Percentiles rank a stretch among this genome's conserved stretches.
Conservation (phyloP, 768 basidiomycete species). For the Melanogaster broomeanus region DNA sequence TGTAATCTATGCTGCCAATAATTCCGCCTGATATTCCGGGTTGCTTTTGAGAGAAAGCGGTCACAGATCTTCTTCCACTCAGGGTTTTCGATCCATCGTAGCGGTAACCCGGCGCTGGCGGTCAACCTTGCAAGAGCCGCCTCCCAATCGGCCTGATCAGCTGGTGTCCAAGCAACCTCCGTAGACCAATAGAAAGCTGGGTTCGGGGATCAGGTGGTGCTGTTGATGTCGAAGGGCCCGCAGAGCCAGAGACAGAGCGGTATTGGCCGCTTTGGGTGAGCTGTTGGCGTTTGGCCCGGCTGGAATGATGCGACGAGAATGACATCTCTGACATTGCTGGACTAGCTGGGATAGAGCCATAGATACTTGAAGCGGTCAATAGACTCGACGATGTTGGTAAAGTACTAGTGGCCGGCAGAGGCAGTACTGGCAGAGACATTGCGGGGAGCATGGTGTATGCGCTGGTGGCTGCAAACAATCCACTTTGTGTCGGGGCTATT, state of each 20-base stretch:
- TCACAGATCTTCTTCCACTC: too few relatives aligned
- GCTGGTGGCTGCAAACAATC: too few relatives aligned
- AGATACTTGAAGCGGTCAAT: too few relatives aligned
- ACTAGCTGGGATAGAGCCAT: too few relatives aligned
- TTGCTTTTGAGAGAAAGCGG: too few relatives aligned
- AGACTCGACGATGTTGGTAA: not conserved
- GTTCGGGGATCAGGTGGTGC: too few relatives aligned
- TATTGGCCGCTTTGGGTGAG: constrained; percentile 1
- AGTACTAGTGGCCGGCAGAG: not conserved
- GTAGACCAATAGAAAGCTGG: too few relatives aligned
- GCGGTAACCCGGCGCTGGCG: not conserved
- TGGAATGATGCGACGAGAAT: not conserved
- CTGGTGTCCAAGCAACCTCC: constrained; percentile 1
- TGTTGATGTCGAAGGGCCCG: too few relatives aligned
- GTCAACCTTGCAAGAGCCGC: not conserved
- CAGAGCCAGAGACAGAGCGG: not conserved
- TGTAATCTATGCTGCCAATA: too few relatives aligned
- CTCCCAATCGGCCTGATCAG: constrained; percentile 2
- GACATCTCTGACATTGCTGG: not conserved
- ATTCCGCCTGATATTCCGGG: too few relatives aligned
- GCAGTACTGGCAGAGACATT: not conserved
- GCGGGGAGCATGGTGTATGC: too few relatives aligned
- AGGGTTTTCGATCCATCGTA: constrained; percentile 6
- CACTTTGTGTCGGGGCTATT: too few relatives aligned
- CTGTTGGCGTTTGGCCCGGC: not conserved